A percentile compares a stretch with the other conserved stretches of the same genome.
Conservation (phyloP, 1,139 yeast species). For the Spathaspora jeffriesii region DNA sequence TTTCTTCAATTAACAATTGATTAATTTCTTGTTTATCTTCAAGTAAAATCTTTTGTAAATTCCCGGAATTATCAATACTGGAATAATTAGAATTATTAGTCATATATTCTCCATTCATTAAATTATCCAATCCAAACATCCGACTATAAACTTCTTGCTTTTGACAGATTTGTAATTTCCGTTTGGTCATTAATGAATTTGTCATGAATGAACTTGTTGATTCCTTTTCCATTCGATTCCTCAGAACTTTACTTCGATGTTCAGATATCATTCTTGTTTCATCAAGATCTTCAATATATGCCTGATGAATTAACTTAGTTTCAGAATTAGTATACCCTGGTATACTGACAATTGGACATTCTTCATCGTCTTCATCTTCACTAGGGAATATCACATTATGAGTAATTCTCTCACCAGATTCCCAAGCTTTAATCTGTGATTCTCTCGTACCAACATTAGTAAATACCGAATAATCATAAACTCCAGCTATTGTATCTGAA, state of each 20-base stretch:
- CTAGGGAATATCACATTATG: constrained; percentile 37
- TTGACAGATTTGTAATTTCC: constrained; percentile 44
- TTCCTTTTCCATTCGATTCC: constrained; percentile 28
- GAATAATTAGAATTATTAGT: constrained; percentile 45
- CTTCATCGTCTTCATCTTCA: constrained; percentile 9
- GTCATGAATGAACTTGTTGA: constrained; percentile 23
- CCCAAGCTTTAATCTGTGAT: constrained; percentile 50
- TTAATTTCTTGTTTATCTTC: constrained; percentile 45
- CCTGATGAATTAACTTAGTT: constrained; percentile 3
- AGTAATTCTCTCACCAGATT: constrained; percentile 43
- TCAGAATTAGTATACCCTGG: constrained; percentile 47
- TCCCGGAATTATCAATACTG: constrained; percentile 36
- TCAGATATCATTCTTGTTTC: constrained; percentile 29
- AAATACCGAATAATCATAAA: constrained; percentile 27
- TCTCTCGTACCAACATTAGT: constrained; percentile 26
- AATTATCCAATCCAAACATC: constrained; percentile 41
- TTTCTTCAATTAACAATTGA: constrained; percentile 35
- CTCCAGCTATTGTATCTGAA: constrained; percentile 9
- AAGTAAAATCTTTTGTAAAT: constrained; percentile 39
- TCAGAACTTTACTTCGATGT: constrained; percentile 31
- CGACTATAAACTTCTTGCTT: constrained; percentile 40
- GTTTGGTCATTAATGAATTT: constrained; percentile 33
- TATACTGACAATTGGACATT: constrained; percentile 19
- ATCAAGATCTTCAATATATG: not conserved
- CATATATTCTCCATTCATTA: constrained; percentile 39